phyloP scores from a whole-genome alignment of 2,329 filamentous ascomycete genomes.

The Chaetothyriales sp. region DNA sequence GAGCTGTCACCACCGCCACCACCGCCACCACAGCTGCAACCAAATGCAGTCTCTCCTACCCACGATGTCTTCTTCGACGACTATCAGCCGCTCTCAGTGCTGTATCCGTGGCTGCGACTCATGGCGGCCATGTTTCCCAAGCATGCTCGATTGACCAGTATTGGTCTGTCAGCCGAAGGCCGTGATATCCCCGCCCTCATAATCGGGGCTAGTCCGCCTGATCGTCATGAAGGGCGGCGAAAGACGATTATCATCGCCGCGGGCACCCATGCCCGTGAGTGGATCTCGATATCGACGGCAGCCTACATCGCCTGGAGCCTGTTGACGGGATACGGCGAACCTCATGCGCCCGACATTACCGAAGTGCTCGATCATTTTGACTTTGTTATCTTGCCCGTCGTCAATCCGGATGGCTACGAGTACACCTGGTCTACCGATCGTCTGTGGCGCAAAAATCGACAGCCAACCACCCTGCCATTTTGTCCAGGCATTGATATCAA shows the following conservation, averaged over 20 bases:
- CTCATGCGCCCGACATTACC: constrained; percentile 48
- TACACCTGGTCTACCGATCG: constrained; percentile 88
- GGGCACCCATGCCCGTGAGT: constrained; percentile 85
- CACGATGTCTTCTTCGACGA: constrained; percentile 73
- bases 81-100: constrained; percentile 75
- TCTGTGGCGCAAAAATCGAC: constrained; percentile 87
- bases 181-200: constrained; percentile 71
- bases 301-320: constrained; percentile 82
- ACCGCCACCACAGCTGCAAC: constrained; percentile 19
- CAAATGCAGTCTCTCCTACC: constrained; percentile 13
- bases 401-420: constrained; percentile 88
- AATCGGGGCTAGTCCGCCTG: constrained; percentile 46
- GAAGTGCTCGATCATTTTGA: constrained; percentile 72
- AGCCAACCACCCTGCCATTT: constrained; percentile 65
- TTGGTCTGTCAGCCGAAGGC: constrained; percentile 79
- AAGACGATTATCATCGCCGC: constrained; percentile 72
- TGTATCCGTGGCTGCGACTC: constrained; percentile 81
- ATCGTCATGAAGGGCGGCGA: constrained; percentile 30
- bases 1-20: constrained; percentile 15
- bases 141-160: constrained; percentile 54
- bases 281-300: constrained; percentile 85
- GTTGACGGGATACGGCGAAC: constrained; percentile 63
- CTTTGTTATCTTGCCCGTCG: constrained; percentile 69
- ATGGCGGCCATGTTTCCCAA: constrained; percentile 80
- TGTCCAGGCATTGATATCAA: constrained; percentile 84